Base-by-base conservation (phyloP, 768 basidiomycete genomes). In the Lactarius pseudohatsudake region DNA sequence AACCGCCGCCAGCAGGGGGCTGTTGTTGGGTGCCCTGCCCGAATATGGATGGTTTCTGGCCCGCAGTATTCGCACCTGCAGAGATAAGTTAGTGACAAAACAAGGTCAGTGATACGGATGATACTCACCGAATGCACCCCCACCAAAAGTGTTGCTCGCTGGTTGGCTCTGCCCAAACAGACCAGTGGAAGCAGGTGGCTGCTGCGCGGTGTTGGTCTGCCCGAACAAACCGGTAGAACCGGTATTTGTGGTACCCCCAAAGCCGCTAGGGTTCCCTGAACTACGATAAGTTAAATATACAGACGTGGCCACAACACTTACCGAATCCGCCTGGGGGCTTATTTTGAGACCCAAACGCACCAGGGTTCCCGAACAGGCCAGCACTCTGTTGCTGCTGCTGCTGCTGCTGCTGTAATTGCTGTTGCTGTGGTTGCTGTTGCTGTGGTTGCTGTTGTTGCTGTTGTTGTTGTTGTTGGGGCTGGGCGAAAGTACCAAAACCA, bases 401-500 rank as follows among this genome's bases (percentile, higher is more conserved):
- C n/a, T 10, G 45, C 2, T 3, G 30, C 4, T 30, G 30, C 0
- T 30, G 30, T 28, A 0, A 20, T 11, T 20, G 45, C 4, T n/a
- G 47, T 10, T 4, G 47, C 4, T 47, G 45, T 22, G 22, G 45
- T 4, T 30, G 30, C 2, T 3, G 30, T 30, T 30, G 30, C 0
- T 30, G 30, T 28, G 0, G 43, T 11, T 20, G 45, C 4, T n/a
- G 47, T 10, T 4, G 47, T 6, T 50, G 47, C 6, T 22, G 47
- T 0, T 26, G 50, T 50, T 64, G 72, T 18, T 57, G 68, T 22
- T 61, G 71, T 54, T 71, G 69, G 43, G 71, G 71, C n/a, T 74
- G 73, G 15, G 72, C 70, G 72, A 83, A 82, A 0, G 78, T 74
- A 28, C 80, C 75, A 57, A 75, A 75, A 5, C 62, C 69, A 11